Conservation (phyloP, 345 rosid species). For the Hibiscus syriacus region DNA sequence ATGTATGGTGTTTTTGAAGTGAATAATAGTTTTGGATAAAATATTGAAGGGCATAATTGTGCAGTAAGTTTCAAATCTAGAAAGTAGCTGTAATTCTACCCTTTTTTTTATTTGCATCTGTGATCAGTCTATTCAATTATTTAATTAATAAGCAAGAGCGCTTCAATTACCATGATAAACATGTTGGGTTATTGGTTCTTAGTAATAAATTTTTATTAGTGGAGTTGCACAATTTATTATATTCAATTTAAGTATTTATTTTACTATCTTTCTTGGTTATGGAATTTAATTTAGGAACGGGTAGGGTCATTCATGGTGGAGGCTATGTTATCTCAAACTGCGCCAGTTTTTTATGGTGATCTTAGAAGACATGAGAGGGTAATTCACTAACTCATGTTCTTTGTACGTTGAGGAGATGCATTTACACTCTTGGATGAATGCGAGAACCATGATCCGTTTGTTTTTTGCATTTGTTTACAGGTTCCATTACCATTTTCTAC, state of each 20-base stretch:
- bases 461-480: slow-evolving; percentile 21
- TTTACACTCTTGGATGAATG: neutral
- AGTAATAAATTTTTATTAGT: neutral
- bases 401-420: neutral
- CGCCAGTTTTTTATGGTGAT: slow-evolving; percentile 80
- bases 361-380: slow-evolving; percentile 93
- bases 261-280: neutral
- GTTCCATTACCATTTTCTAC: slow-evolving; percentile 69
- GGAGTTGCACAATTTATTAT: neutral
- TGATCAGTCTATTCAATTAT: neutral
- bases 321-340: slow-evolving; percentile 70
- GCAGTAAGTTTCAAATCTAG: no score
- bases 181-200: neutral
- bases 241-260: neutral
- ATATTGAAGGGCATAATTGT: neutral
- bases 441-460: neutral
- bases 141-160: neutral
- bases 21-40: neutral
- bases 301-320: slow-evolving; percentile 60
- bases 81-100: no score
- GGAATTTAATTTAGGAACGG: slow-evolving; percentile 36
- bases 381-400: slow-evolving; percentile 25
- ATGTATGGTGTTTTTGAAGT: neutral
- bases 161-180: neutral
- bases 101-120: neutral